These are phyloP conservation scores for Dendrobium catenatum DNA, from an alignment of 106 monocot genomes.

Conservation along the genomic window DNA sequence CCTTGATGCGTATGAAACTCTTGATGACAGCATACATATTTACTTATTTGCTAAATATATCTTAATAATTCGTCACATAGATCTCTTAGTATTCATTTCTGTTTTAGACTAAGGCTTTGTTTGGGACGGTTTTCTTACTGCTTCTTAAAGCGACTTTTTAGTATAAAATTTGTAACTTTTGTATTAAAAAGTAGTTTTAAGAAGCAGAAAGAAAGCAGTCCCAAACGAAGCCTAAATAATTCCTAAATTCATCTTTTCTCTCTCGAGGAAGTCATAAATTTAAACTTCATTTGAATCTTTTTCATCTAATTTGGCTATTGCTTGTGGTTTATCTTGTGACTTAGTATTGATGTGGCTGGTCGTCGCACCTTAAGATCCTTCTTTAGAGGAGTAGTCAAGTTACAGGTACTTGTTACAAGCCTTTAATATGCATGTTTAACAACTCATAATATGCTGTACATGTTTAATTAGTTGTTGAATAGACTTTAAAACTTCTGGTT, in stretches of 20 bases:
- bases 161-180: too few relatives aligned
- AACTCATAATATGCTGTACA: neutral
- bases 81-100: neutral
- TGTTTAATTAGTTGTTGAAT: neutral
- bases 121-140: neutral
- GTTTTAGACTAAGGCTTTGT: neutral
- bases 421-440: neutral
- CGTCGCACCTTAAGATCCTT: slow-evolving; percentile 52
- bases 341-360: slow-evolving; percentile 80
- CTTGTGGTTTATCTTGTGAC: neutral
- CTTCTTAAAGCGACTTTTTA: too few relatives aligned
- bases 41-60: neutral
- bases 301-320: neutral
- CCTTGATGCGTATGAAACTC: slow-evolving; percentile 65
- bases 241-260: neutral
- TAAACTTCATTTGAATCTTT: neutral
- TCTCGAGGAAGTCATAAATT: neutral
- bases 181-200: too few relatives aligned
- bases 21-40: neutral
- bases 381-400: slow-evolving; percentile 63
- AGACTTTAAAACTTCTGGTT: neutral
- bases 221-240: neutral
- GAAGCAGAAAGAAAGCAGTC: too few relatives aligned
- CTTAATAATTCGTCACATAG: neutral
- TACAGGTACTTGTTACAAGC: slow-evolving; percentile 44